Evolutionary conservation across 148 eudicot species (phyloP), one percentile per base, ranked within the genome.

Genomic region (Suaeda aralocaspica): DNA sequence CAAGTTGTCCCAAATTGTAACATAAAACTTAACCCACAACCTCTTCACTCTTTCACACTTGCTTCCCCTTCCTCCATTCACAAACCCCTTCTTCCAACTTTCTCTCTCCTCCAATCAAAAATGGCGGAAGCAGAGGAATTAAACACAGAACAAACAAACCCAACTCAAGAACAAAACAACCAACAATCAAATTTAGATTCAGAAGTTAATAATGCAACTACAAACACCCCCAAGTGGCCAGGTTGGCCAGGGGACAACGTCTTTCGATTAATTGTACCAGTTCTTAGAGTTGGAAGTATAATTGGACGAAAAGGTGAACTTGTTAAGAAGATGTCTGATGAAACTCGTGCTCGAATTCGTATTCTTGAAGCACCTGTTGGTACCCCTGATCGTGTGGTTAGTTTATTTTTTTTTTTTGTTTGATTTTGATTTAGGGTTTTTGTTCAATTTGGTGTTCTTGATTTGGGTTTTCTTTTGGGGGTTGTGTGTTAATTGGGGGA

Each of bases 211-310:
- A 19, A 29, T 8, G 29, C 56, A 14, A 9, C 68, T 34, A 61
- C 52, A 13, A 13, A 58, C 29, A 46, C 68, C 12, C 59, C 80
- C n/a, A 83, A 81, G 66, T 88, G 92, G 92, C 84, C 87, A 0
- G 92, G 92, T n/a, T 88, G 92, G 92, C 92, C 92, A 30, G 92
- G 92, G 8, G 86, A 88, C 70, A 83, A 85, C 53, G 82, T 88
- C 12, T 88, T 83, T 75, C 67, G 92, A 65, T 72, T 88, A 58
- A 70, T 88, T 69, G 83, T 88, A 33, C 92, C 92, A 14, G 84
- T 79, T 11, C 77, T 78, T 53, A 86, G 82, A 79, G 89, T 88
- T 24, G 92, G 92, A 16, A 72, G 89, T 60, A 82, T 88, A 34
- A 85, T 88, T 66, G 92, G 92, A 11, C 89, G 92, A 16, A 88